These are phyloP conservation scores for Vitis hybrid DNA, from an alignment of 177 flowering plant species.

Conservation along the genomic window DNA sequence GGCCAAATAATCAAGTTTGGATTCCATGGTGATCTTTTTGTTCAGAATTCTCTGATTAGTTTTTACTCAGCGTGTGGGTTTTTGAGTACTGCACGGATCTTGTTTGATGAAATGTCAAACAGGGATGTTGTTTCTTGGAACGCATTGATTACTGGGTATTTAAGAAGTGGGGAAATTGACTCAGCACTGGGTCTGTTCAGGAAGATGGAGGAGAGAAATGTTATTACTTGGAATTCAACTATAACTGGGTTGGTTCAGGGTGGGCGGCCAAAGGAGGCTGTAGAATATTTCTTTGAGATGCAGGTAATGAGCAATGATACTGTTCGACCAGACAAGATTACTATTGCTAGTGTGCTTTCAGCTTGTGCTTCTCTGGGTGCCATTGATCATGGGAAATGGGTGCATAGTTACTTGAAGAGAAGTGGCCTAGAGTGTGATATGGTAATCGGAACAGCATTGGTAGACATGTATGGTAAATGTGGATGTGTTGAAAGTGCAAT, in stretches of 20 bases:
- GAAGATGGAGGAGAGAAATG: constrained; percentile 48
- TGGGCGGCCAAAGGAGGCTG: constrained; percentile 63
- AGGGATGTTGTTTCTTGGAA: constrained; percentile 84
- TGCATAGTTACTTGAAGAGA: constrained; percentile 59
- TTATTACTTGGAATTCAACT: constrained; percentile 79
- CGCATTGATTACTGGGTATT: constrained; percentile 59
- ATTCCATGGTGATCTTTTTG: constrained; percentile 34
- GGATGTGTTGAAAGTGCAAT: constrained; percentile 60
- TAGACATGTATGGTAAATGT: constrained; percentile 92
- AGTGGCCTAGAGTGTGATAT: constrained; percentile 56
- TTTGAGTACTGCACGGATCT: constrained; percentile 28
- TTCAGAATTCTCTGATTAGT: constrained; percentile 46
- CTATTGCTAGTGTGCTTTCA: constrained; percentile 63
- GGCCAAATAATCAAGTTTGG: constrained; percentile 52
- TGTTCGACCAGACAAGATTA: constrained; percentile 63
- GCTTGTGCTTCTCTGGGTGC: constrained; percentile 83
- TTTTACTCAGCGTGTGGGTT: constrained; percentile 37
- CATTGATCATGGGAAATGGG: constrained; percentile 72
- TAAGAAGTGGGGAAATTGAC: constrained; percentile 62
- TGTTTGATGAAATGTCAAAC: constrained; percentile 67
- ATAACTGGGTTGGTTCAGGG: constrained; percentile 84
- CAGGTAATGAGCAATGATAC: constrained; percentile 23
- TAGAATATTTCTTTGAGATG: constrained; percentile 72
- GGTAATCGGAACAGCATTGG: constrained; percentile 66
- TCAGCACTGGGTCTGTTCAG: constrained; percentile 51